A percentile compares a stretch with the other conserved stretches of the same genome.
Conservation (phyloP, 2,329 filamentous ascomycete species). For the Aspergillus fijiensis region DNA sequence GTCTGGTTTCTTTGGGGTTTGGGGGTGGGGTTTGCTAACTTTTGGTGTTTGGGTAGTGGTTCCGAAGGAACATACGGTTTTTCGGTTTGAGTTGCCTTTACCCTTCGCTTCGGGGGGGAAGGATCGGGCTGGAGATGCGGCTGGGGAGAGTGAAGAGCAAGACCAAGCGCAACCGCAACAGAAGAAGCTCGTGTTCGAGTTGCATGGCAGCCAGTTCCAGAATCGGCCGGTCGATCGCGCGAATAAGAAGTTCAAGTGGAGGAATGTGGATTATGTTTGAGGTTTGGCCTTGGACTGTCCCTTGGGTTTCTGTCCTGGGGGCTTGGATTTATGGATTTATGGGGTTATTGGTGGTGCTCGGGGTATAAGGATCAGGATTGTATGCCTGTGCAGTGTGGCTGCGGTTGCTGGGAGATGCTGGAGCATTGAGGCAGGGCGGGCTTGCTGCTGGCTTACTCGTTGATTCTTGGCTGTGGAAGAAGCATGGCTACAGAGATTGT, state of each 20-base stretch:
- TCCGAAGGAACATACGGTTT: constrained; percentile 87
- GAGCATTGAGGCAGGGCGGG: too few relatives aligned
- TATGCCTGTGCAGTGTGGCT: too few relatives aligned
- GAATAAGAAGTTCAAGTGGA: constrained; percentile 87
- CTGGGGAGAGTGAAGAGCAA: constrained; percentile 15
- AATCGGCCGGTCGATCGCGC: constrained; percentile 78
- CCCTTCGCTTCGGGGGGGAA: constrained; percentile 16
- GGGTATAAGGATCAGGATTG: too few relatives aligned
- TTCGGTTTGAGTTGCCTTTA: constrained; percentile 69
- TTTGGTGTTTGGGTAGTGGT: constrained; percentile 50
- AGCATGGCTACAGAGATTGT: too few relatives aligned
- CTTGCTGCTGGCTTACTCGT: too few relatives aligned
- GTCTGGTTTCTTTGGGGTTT: neutral
- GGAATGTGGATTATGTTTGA: constrained; percentile 74
- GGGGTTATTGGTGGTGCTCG: too few relatives aligned
- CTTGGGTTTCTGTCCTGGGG: too few relatives aligned
- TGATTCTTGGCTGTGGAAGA: too few relatives aligned
- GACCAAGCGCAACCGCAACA: neutral
- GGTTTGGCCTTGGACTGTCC: too few relatives aligned
- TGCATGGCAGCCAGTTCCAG: constrained; percentile 85
- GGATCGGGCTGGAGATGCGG: constrained; percentile 21
- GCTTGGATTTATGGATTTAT: too few relatives aligned
- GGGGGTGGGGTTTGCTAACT: neutral
- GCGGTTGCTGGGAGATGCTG: too few relatives aligned
- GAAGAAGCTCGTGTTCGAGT: constrained; percentile 70